Conservation (phyloP, 805 yeast species). For the Schwanniomyces yamadae region DNA sequence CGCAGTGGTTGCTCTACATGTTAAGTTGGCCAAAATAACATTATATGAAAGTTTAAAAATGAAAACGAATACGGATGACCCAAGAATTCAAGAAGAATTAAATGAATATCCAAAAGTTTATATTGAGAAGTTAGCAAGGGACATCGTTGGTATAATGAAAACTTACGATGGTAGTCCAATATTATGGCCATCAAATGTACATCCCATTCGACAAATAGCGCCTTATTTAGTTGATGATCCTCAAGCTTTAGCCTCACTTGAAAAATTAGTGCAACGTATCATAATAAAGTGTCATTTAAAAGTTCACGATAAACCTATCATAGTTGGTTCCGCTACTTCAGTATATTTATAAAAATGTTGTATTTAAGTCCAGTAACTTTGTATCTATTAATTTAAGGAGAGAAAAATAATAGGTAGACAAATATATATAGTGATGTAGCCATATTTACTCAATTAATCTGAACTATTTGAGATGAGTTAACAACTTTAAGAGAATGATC, state of each 20-base stretch:
- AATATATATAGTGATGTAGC: too few species aligned
- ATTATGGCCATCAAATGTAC: conserved; percentile 38
- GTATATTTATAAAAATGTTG: too few species aligned
- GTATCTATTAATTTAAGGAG: too few species aligned
- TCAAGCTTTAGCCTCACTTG: conserved; percentile 17
- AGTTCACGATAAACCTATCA: conserved; percentile 6
- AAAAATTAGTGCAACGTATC: conserved; percentile 18
- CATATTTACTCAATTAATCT: too few species aligned
- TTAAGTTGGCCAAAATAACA: conserved; percentile 27
- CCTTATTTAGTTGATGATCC: conserved; percentile 22
- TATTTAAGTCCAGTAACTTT: too few species aligned
- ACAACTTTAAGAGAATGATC: too few species aligned
- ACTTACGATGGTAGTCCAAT: conserved; percentile 33
- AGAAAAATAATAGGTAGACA: too few species aligned
- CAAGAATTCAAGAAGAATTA: conserved; percentile 18
- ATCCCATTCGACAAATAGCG: conserved; percentile 29
- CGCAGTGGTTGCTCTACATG: conserved; percentile 31
- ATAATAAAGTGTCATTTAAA: conserved; percentile 10
- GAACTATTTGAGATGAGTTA: too few species aligned
- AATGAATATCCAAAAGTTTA: conserved; percentile 24
- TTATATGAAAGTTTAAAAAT: conserved; percentile 28
- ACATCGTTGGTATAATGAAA: conserved; percentile 37
- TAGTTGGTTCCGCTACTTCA: too few species aligned
- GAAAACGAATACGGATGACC: conserved; percentile 14
- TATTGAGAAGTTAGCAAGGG: conserved; percentile 28